Evolutionary conservation across 345 rosid genomes (phyloP).

Genomic region (Dipteronia dyeriana): DNA sequence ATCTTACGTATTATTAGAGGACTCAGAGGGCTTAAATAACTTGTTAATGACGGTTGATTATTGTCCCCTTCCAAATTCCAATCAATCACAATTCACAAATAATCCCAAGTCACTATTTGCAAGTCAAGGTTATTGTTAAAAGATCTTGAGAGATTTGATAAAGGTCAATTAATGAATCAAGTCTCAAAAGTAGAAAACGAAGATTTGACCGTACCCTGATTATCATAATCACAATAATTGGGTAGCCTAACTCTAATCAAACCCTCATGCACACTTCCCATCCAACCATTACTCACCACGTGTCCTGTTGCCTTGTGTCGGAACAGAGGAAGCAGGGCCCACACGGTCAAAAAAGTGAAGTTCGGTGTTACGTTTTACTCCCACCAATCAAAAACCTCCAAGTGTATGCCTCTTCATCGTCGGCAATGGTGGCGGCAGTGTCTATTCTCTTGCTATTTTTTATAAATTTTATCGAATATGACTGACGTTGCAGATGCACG

Average conservation of each 20-base stretch:
- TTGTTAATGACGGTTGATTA: not conserved
- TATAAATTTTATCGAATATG: not conserved
- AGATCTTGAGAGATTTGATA: too few species aligned
- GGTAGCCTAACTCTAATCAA: constrained; percentile 31
- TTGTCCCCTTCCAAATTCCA: not conserved
- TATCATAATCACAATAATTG: constrained; percentile 1
- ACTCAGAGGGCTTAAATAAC: not conserved
- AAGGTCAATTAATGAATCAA: too few species aligned
- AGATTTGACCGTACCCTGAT: not conserved
- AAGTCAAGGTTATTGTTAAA: too few species aligned
- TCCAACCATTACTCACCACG: constrained; percentile 24
- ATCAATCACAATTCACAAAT: not conserved
- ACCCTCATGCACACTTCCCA: not conserved
- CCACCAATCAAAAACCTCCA: constrained; percentile 18
- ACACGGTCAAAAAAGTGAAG: constrained; percentile 20
- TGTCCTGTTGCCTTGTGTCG: constrained; percentile 27
- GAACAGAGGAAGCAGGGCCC: constrained; percentile 45
- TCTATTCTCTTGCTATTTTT: not conserved
- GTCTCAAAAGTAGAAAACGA: not conserved
- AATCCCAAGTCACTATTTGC: not conserved
- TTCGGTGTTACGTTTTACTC: constrained; percentile 16
- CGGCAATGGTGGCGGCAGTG: constrained; percentile 42
- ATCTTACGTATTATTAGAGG: too few species aligned
- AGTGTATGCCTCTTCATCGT: constrained; percentile 16
- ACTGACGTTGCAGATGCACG: constrained; percentile 25